Evolutionary conservation across 1,284 basidiomycete genomes (phyloP), one percentile per base, ranked within the genome.

Genomic region (Ustanciosporium gigantosporum): DNA sequence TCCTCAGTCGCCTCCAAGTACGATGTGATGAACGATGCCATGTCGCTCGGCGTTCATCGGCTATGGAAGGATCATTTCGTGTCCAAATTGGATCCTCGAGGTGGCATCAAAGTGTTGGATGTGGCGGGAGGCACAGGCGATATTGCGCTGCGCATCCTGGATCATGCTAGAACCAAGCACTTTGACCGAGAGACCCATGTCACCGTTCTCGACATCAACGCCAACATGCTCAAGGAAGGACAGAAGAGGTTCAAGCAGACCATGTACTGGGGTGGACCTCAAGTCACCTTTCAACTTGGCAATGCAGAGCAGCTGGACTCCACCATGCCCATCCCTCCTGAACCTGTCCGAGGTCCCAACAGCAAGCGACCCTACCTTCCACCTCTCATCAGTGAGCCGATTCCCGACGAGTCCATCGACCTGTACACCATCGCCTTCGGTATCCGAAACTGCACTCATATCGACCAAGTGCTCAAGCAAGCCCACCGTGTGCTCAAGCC

Each of bases 361-460:
- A 73, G 51, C 69, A 41, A 73, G 34, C 73, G 47, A 23, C 67
- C 68, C 4, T 44, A 47, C 22, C 55, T 76, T 4, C 74, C 74
- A 17, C 66, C 71, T 11, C 66, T 77, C 5, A 48, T 58, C 23
- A 70, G 66, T 53, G 47, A 71, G 47, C 67, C 69, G 15, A 68
- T 75, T 25, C 39, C 62, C 6, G 56, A 59, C 44, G 85, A 61
- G 88, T 92, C 77, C 81, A 90, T 95, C 66, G 93, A 99, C 80
- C 81, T 97, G 15, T 99, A 96, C 81, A 99, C 95, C 19, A 97
- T 99, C 75, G 92, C 95, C 0, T 99, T 99, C 76, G 94, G 95
- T 25, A 98, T 98, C 68, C 85, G 95, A 41, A 99, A 99, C 79
- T 95, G 91, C 82, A 99, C 95, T 8, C 90, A 90, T 46, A 85